phyloP scores from a whole-genome alignment of 208 protist species.

The Spongospora subterranea region DNA sequence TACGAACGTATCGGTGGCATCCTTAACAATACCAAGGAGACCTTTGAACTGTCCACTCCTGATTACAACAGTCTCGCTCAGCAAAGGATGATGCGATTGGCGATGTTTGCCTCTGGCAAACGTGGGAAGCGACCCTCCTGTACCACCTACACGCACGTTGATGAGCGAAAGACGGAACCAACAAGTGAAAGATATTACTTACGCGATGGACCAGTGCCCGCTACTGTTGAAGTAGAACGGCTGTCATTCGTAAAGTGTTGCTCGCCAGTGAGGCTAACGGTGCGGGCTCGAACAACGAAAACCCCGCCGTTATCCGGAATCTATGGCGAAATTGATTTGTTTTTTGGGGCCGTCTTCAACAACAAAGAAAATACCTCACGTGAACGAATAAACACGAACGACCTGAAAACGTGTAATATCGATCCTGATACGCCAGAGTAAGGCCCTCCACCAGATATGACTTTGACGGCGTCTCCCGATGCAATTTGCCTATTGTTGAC shows the following conservation, averaged over 20 bases:
- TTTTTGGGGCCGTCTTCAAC: background rate
- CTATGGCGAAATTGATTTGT: background rate
- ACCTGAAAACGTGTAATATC: slow-evolving; percentile 50
- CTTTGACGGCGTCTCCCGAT: slow-evolving; percentile 48
- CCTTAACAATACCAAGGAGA: slow-evolving; percentile 56
- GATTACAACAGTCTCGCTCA: slow-evolving; percentile 55
- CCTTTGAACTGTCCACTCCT: slow-evolving; percentile 54
- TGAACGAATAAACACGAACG: slow-evolving; percentile 23
- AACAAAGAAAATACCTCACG: background rate
- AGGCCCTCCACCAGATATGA: background rate
- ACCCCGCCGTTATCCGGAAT: slow-evolving; percentile 42
- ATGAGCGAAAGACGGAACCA: background rate
- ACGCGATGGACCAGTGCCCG: background rate
- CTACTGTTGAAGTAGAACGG: background rate
- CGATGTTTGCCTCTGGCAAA: background rate
- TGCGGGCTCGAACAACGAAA: slow-evolving; percentile 50
- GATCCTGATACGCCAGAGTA: slow-evolving; percentile 8
- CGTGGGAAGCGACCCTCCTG: background rate
- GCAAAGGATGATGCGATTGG: slow-evolving; percentile 34
- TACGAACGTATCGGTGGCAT: slow-evolving; percentile 17
- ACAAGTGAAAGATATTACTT: background rate
- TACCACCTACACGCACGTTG: background rate
- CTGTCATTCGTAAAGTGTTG: background rate
- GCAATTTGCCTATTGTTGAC: slow-evolving; percentile 9
- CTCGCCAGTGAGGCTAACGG: slow-evolving; percentile 24